phyloP scores from a whole-genome alignment of 176 grass and related monocot species.

The Bonia amplexicaulis region DNA sequence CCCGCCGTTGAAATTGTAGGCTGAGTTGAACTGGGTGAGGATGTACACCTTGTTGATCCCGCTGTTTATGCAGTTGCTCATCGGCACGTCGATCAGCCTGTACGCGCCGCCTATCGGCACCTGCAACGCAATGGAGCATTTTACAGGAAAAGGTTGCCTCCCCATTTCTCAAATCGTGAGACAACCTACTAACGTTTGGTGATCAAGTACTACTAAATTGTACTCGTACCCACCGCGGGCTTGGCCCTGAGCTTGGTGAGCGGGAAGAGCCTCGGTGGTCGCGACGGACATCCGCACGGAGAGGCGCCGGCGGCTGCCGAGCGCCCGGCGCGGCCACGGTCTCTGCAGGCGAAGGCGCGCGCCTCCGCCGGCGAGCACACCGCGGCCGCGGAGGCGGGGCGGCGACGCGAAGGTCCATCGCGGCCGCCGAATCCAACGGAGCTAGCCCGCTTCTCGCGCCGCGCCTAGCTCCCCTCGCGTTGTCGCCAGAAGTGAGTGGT shows the following conservation, averaged over 20 bases:
- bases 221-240: conserved; percentile 57
- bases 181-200: neutral
- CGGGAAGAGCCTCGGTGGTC: conserved; percentile 66
- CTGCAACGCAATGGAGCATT: conserved; percentile 13
- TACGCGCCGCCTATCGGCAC: conserved; percentile 88
- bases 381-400: conserved; percentile 20
- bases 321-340: neutral
- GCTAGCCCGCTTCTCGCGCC: neutral
- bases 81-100: conserved; percentile 84
- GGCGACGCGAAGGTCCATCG: conserved; percentile 40
- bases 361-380: conserved; percentile 13
- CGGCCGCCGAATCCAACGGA: neutral
- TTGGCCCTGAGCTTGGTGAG: conserved; percentile 90
- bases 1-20: no score
- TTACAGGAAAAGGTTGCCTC: no score
- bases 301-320: neutral
- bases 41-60: conserved; percentile 89
- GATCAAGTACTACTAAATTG: neutral
- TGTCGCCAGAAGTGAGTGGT: neutral
- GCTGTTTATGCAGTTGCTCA: conserved; percentile 98
- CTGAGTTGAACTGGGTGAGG: conserved; percentile 95
- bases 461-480: neutral
- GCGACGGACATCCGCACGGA: conserved; percentile 51
- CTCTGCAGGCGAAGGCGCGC: neutral
- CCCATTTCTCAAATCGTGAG: neutral